Base-by-base conservation (phyloP, 805 yeast genomes). In the Yarrowia alimentaria region DNA sequence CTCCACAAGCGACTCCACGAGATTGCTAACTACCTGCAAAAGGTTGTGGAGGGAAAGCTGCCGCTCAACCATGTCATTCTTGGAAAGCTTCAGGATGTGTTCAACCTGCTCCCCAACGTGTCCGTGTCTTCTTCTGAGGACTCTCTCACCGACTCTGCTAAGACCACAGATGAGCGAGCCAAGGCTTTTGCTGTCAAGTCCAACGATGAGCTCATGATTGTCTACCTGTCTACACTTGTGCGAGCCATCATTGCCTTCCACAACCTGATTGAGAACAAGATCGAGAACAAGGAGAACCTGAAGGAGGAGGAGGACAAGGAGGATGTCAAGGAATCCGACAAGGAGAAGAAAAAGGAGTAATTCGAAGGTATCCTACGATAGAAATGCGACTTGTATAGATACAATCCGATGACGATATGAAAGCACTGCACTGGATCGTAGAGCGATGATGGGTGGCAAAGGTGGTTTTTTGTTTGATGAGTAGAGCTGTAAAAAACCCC, bases 231-330 rank as follows among this genome's bases (percentile, higher is more conserved):
- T 61, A 83, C 91, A 47, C 72, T 93, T 61, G 96, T 93, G 18
- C 79, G 98, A 64, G 85, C 98, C 5, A 90, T 94, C 61, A 85
- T 93, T 63, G 94, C 98, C 9, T 91, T 93, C 77, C 96, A 93
- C 68, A 95, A 93, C 66, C 77, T 93, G 67, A 93, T 93, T 64
- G 98, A 93, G 61, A 94, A 94, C 71, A 93, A 93, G 70, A 81
- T 93, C 58, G 87, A 85, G 59, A 89, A 89, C 66, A 83, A 81
- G 63, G 76, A 54, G 35, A 21, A 30, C 6, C 50, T 43, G 29
- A 43, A 43, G 50, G 50, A 43, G 13, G 35, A 30, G 28, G 35
- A 22, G 30, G 30, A 31, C 8, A 24, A 43, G 37, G 50, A 43
- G 21, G 50, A 43, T 7, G 5, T 14, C 18, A 24, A 29, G 37